These are phyloP conservation scores for Saturnispora quitensis DNA, from an alignment of 805 yeast genomes.

Conservation along the genomic window DNA sequence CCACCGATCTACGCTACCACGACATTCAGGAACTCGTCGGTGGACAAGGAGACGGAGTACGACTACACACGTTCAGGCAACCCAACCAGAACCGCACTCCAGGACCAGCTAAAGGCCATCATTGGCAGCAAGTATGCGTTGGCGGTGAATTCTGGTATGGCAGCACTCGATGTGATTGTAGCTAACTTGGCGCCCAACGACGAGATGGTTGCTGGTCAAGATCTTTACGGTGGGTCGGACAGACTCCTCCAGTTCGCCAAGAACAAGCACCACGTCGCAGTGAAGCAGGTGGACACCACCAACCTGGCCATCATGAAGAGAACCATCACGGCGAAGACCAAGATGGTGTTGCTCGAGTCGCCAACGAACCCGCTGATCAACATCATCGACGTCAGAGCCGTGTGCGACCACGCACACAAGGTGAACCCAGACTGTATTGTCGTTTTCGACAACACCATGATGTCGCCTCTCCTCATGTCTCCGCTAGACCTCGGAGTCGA, in stretches of 20 bases:
- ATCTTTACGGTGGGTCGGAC: slow-evolving; percentile 89
- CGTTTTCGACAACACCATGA: slow-evolving; percentile 94
- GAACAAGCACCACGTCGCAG: slow-evolving; percentile 53
- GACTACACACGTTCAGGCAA: slow-evolving; percentile 90
- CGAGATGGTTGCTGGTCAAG: slow-evolving; percentile 90
- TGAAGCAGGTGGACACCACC: slow-evolving; percentile 78
- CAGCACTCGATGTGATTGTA: slow-evolving; percentile 72
- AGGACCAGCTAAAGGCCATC: slow-evolving; percentile 65
- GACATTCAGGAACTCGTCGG: slow-evolving; percentile 77
- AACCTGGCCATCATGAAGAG: slow-evolving; percentile 50
- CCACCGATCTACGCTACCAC: slow-evolving; percentile 91
- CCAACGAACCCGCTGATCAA: slow-evolving; percentile 93
- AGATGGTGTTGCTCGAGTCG: slow-evolving; percentile 75
- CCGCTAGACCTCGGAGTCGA: slow-evolving; percentile 86
- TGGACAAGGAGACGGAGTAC: slow-evolving; percentile 48
- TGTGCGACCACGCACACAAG: slow-evolving; percentile 57
- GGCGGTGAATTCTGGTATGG: slow-evolving; percentile 90
- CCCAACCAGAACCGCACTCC: slow-evolving; percentile 80
- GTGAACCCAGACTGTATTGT: slow-evolving; percentile 59
- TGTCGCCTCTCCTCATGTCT: slow-evolving; percentile 80
- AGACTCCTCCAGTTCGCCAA: slow-evolving; percentile 68
- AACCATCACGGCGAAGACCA: slow-evolving; percentile 49
- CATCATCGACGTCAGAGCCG: slow-evolving; percentile 68
- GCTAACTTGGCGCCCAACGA: slow-evolving; percentile 73
- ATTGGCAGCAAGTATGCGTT: slow-evolving; percentile 70